Evolutionary conservation across 2,329 filamentous ascomycete species (phyloP).

Genomic region (Pyrenochaeta sp.): DNA sequence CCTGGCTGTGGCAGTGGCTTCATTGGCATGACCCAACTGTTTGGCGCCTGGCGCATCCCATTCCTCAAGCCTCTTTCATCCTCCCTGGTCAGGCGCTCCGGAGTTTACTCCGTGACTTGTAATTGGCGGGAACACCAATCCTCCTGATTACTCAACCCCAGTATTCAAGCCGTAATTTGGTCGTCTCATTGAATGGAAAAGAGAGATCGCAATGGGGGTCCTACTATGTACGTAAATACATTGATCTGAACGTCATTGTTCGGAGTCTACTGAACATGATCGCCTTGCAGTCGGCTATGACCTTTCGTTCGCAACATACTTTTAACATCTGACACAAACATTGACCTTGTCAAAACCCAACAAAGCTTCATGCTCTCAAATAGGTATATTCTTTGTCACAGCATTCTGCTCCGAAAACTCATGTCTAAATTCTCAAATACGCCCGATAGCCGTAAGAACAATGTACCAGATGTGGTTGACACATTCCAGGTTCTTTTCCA

Average conservation of each 20-base stretch:
- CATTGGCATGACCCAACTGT: neutral
- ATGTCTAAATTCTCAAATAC: too few species aligned
- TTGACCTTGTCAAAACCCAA: neutral
- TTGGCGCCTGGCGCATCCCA: slow-evolving; percentile 1
- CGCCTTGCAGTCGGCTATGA: neutral
- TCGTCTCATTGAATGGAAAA: neutral
- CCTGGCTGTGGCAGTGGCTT: neutral
- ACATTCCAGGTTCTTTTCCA: too few species aligned
- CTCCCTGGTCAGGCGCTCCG: neutral
- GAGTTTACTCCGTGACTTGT: neutral
- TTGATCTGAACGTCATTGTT: neutral
- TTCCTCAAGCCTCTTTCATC: neutral
- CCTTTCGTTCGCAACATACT: neutral
- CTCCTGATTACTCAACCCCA: neutral
- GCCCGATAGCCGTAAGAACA: too few species aligned
- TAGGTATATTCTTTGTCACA: too few species aligned
- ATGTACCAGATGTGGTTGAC: too few species aligned
- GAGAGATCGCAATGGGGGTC: neutral
- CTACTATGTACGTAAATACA: neutral
- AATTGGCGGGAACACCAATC: neutral
- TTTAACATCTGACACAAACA: neutral
- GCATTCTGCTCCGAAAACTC: too few species aligned
- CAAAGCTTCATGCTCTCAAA: neutral
- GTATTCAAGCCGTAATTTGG: neutral
- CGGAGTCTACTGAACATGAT: neutral